Evolutionary conservation across 352 stramenopile species (phyloP).

Genomic region (Globisporangium ultimum): DNA sequence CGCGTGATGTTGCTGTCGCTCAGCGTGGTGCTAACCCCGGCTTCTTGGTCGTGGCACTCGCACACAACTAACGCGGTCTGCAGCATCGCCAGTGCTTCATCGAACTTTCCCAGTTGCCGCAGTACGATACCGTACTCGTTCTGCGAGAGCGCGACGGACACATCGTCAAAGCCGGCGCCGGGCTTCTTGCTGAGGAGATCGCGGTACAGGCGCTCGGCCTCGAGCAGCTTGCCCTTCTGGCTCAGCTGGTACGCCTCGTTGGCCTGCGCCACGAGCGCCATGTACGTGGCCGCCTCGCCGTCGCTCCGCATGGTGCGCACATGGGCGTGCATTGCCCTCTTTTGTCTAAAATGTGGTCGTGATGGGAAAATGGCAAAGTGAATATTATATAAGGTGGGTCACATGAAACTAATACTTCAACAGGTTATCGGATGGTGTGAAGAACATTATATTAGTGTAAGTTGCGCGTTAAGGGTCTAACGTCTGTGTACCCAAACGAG

Average conservation of each 20-base stretch:
- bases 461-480: no score
- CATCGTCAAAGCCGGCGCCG: slow-evolving; percentile 49
- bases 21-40: slow-evolving; percentile 32
- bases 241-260: slow-evolving; percentile 43
- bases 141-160: slow-evolving; percentile 60
- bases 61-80: slow-evolving; percentile 38
- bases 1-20: slow-evolving; percentile 65
- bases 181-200: slow-evolving; percentile 40
- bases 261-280: slow-evolving; percentile 40
- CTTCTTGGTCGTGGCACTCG: slow-evolving; percentile 30
- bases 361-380: background rate
- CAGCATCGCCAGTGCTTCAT: slow-evolving; percentile 50
- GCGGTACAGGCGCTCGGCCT: slow-evolving; percentile 44
- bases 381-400: no score
- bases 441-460: no score
- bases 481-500: no score
- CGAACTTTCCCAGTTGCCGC: slow-evolving; percentile 37
- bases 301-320: slow-evolving; percentile 23
- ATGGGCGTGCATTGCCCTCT: slow-evolving; percentile 11
- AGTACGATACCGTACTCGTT: slow-evolving; percentile 48
- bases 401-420: no score
- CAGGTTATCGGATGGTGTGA: no score
- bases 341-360: background rate
- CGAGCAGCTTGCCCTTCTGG: slow-evolving; percentile 31
- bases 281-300: slow-evolving; percentile 36